Percentiles rank a stretch among this genome's conserved stretches.
Evolutionary conservation across 2,329 filamentous ascomycete genomes (phyloP).

Genomic region (Lizonia empirigonia): DNA sequence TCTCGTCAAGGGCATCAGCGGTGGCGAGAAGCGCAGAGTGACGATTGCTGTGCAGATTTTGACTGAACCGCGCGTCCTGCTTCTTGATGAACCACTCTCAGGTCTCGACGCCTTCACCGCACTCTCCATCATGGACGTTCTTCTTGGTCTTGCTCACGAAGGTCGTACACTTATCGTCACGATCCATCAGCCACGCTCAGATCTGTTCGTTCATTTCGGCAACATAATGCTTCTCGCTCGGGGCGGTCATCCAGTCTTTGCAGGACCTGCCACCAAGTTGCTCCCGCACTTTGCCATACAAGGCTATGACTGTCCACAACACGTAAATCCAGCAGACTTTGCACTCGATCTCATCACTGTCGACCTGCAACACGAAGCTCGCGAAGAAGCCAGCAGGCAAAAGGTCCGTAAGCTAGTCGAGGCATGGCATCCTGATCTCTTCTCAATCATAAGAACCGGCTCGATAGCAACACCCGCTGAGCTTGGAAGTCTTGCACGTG

Average conservation of each 20-base stretch:
- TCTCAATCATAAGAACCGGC: slow-evolving; percentile 30
- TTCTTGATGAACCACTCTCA: slow-evolving; percentile 78
- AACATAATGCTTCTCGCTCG: slow-evolving; percentile 73
- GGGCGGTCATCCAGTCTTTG: slow-evolving; percentile 71
- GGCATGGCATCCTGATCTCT: slow-evolving; percentile 56
- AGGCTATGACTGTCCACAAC: slow-evolving; percentile 68
- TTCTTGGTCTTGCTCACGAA: slow-evolving; percentile 72
- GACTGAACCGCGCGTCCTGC: slow-evolving; percentile 72
- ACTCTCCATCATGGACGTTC: slow-evolving; percentile 71
- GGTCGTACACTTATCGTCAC: slow-evolving; percentile 77
- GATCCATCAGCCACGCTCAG: slow-evolving; percentile 77
- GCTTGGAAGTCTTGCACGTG: slow-evolving; percentile 69
- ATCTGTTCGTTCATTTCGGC: slow-evolving; percentile 73
- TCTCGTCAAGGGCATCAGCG: slow-evolving; percentile 76
- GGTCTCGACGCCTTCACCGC: slow-evolving; percentile 80
- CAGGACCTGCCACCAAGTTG: slow-evolving; percentile 68
- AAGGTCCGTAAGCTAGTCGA: slow-evolving; percentile 67
- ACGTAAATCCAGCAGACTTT: slow-evolving; percentile 79
- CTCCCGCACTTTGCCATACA: slow-evolving; percentile 65
- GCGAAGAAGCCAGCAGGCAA: slow-evolving; percentile 66
- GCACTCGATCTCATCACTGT: slow-evolving; percentile 78
- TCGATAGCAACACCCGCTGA: slow-evolving; percentile 70
- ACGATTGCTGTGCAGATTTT: slow-evolving; percentile 79
- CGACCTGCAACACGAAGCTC: slow-evolving; percentile 69
- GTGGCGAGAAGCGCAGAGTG: slow-evolving; percentile 78